Evolutionary conservation across 345 rosid species (phyloP), one percentile per base, ranked within the genome.

Genomic region (Syzygium grande): DNA sequence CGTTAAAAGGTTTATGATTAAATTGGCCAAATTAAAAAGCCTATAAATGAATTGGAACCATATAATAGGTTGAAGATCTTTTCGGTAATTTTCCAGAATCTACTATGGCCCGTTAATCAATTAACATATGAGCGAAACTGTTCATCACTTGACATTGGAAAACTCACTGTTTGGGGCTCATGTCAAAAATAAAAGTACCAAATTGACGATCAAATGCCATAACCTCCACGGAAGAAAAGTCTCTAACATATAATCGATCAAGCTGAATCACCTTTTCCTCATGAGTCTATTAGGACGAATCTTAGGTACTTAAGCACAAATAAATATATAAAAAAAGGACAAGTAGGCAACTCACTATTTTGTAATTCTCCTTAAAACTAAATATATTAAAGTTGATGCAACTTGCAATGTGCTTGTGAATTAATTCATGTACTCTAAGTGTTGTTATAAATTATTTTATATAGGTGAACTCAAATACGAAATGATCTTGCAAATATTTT

Each of bases 41-140:
- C 25, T 14, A n/a, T 63, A 19, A 30, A 0, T 30, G 1, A 16
- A 65, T 29, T 65, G 1, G 0, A 3, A 30, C 30, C 1, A 0
- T 68, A 68, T 0, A 68, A 34, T 68, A 68, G 0, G 6, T 68
- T 68, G 16, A 68, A 4, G 2, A 68, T 2, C 2, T 68, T 30
- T 34, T 17, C 0, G 0, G 3, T 68, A 30, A 68, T 34, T 17
- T 68, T 68, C 12, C 13, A 0, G 0, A 68, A 68, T 17, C 2
- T 68, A 68, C 23, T 68, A 34, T 17, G 46, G 79, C 41, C 9
- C 17, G 23, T 2, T 68, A 68, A 68, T 65, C 12, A 65, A 65
- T 16, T 29, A 65, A 29, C 78, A 65, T 30, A 65, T 16, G 78
- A 29, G 77, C 3, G 23, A 30, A 65, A 30, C 21, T 61, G 30